Percentiles rank a stretch among this genome's conserved stretches.
Conservation (phyloP, 2,329 filamentous ascomycete species). For the Paecilomyces niveus region DNA sequence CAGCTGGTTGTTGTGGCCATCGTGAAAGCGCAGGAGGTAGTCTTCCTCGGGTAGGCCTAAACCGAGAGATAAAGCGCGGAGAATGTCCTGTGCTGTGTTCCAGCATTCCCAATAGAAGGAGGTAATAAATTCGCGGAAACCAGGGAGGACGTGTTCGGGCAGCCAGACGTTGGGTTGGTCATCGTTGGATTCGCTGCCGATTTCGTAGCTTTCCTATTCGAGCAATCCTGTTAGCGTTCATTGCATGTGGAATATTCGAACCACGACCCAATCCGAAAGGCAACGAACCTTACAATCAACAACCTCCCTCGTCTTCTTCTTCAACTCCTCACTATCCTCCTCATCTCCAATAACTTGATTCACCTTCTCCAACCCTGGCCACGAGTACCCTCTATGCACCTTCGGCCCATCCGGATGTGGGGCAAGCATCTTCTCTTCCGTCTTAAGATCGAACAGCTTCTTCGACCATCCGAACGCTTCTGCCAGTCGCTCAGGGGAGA, state of each 20-base stretch:
- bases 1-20: slow-evolving; percentile 50
- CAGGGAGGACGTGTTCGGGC: slow-evolving; percentile 37
- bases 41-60: slow-evolving; percentile 37
- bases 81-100: slow-evolving; percentile 32
- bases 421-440: slow-evolving; percentile 37
- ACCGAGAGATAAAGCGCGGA: slow-evolving; percentile 39
- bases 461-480: slow-evolving; percentile 34
- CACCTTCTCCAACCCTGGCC: slow-evolving; percentile 44
- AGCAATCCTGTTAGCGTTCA: not conserved
- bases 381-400: slow-evolving; percentile 45
- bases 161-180: slow-evolving; percentile 44
- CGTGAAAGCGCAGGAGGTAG: slow-evolving; percentile 40
- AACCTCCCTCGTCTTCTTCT: slow-evolving; percentile 32
- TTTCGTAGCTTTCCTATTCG: slow-evolving; percentile 38
- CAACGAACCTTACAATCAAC: slow-evolving; percentile 39
- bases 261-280: not conserved
- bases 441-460: slow-evolving; percentile 33
- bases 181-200: slow-evolving; percentile 38
- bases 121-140: slow-evolving; percentile 34
- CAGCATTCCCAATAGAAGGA: slow-evolving; percentile 36
- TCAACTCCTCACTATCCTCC: slow-evolving; percentile 30
- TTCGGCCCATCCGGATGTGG: slow-evolving; percentile 38
- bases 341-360: slow-evolving; percentile 34
- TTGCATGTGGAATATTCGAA: not conserved
- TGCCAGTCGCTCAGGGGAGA: slow-evolving; percentile 24